Base-by-base conservation (phyloP, 257 asterid genomes). In the Ligustrum vulgare region DNA sequence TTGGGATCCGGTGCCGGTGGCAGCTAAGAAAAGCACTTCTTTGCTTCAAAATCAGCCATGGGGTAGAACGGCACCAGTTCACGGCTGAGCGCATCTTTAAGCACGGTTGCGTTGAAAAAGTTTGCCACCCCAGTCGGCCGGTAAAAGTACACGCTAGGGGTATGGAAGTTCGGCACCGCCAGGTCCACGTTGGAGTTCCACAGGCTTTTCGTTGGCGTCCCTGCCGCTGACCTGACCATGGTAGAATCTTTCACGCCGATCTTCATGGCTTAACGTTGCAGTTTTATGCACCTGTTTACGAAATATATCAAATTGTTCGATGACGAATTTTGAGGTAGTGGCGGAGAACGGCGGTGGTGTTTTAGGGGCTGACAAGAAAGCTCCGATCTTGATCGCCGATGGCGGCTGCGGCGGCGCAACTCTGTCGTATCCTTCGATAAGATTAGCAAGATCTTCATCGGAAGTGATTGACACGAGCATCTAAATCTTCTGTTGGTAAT, bases 131-230 rank as follows among this genome's bases (percentile, higher is more conserved):
- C 97, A 15, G 75, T 76, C 5, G 93, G 96, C 72, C 92, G 86
- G 84, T 94, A 92, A 81, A 94, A 92, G 77, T 94, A 94, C 15
- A 94, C 99, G 82, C 99, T 92, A 0, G 99, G 99, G 2, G 98
- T 92, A 85, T 94, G 99, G 87, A 94, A 94, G 65, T 94, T 94
- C 1, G 99, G 99, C 18, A 94, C 99, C 65, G 92, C 99, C 78
- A 94, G 70, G 75, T 94, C 99, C 9, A 94, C 96, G 90, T 92
- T 92, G 54, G 99, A 92, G 84, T 94, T 94, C 99, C 99, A 94
- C 28, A 94, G 87, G 74, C 82, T 79, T 75, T 78, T 67, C 67
- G 56, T 5, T 43, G 97, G 97, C 75, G 90, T 91, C 81, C 81
- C 89, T 82, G 80, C 78, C 56, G 91, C 87, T 33, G 99, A 98